Evolutionary conservation across 169 alveolate species (phyloP).

Genomic region (Amoebophrya sp.): DNA sequence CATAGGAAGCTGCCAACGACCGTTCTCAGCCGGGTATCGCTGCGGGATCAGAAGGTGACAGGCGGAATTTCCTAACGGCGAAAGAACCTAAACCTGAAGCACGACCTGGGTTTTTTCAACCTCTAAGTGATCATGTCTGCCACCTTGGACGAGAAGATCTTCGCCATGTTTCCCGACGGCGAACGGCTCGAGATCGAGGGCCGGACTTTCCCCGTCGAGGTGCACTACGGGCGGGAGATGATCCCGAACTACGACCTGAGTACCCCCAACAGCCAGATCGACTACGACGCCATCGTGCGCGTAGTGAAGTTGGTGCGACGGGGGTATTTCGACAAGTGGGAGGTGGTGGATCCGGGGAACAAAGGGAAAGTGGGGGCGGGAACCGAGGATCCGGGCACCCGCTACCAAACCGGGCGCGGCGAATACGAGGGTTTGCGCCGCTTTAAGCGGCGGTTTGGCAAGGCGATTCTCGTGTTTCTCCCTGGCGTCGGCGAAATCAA

Average conservation of each 20-base stretch:
- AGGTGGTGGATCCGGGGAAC: too few relatives aligned
- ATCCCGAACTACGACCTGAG: neutral
- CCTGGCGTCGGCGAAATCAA: neutral
- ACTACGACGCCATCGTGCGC: neutral
- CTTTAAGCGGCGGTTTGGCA: neutral
- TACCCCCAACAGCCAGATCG: neutral
- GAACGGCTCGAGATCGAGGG: neutral
- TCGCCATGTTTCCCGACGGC: neutral
- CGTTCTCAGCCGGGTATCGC: too few relatives aligned
- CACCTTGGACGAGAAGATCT: neutral
- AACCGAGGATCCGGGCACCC: too few relatives aligned
- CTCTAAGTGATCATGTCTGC: neutral
- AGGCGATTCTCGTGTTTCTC: neutral
- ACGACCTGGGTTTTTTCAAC: too few relatives aligned
- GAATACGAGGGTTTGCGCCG: neutral
- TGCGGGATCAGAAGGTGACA: too few relatives aligned
- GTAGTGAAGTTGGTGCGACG: neutral
- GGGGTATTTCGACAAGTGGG: neutral
- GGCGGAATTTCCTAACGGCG: too few relatives aligned
- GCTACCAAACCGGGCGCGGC: neutral
- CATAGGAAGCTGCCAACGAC: too few relatives aligned
- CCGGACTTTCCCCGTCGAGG: neutral
- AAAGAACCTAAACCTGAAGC: too few relatives aligned
- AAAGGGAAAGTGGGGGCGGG: neutral
- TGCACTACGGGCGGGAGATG: neutral